Evolutionary conservation across 345 rosid species (phyloP).

Genomic region (Garcia nutans): DNA sequence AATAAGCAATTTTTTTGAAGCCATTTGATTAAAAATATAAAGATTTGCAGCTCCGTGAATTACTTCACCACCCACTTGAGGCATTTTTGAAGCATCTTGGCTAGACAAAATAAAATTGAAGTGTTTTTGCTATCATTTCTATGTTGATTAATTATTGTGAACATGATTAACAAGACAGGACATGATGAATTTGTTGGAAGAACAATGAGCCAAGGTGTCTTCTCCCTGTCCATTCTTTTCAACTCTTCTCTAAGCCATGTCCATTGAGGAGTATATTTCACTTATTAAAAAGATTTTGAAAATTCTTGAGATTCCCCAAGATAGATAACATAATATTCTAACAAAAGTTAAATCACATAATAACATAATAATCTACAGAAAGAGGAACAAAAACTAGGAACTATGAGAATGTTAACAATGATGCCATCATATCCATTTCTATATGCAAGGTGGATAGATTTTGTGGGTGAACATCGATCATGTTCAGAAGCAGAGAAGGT

Average conservation of each 20-base stretch:
- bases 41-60: not conserved
- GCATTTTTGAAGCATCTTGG: not conserved
- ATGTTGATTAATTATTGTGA: not conserved
- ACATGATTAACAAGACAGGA: not conserved
- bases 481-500: not conserved
- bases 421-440: too few relatives aligned
- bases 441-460: not conserved
- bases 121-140: not conserved
- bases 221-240: slow-evolving; percentile 45
- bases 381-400: not conserved
- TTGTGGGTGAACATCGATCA: not conserved
- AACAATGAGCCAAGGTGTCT: slow-evolving; percentile 62
- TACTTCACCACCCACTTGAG: not conserved
- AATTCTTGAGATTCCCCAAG: not conserved
- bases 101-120: not conserved
- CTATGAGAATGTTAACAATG: not conserved
- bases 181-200: slow-evolving; percentile 2
- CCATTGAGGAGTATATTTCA: slow-evolving; percentile 57
- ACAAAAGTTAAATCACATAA: too few relatives aligned
- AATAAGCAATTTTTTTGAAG: not conserved
- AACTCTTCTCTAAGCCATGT: slow-evolving; percentile 48
- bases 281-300: slow-evolving; percentile 27
- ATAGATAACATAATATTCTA: not conserved
- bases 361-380: not conserved
- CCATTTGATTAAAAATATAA: not conserved